Evolutionary conservation across 2,329 filamentous ascomycete genomes (phyloP).

Genomic region (Pyrenochaeta sp.): DNA sequence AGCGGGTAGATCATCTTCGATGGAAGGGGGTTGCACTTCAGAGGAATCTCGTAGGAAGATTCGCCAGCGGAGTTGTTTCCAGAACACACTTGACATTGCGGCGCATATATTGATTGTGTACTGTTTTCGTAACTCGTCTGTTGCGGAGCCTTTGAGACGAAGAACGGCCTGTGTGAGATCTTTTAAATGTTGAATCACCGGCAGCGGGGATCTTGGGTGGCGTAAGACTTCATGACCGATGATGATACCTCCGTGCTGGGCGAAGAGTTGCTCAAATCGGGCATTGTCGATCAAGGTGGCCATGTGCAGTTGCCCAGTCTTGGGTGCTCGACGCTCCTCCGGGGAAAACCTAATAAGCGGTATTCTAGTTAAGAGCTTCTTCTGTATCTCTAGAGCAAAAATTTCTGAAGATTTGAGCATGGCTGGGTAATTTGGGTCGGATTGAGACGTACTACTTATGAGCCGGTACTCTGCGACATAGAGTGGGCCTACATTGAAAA

Average conservation of each 20-base stretch:
- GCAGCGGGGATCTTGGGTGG: not conserved
- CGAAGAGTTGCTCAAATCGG: constrained; percentile 8
- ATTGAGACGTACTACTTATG: constrained; percentile 4
- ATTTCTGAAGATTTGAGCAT: not conserved
- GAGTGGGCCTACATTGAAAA: constrained; percentile 1
- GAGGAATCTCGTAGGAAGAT: not conserved
- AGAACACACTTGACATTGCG: constrained; percentile 3
- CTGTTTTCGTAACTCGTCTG: not conserved
- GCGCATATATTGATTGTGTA: constrained; percentile 6
- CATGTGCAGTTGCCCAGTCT: not conserved
- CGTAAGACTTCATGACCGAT: constrained; percentile 2
- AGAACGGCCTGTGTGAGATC: not conserved
- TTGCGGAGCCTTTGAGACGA: not conserved
- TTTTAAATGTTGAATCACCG: not conserved
- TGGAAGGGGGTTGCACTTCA: not conserved
- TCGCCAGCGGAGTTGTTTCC: constrained; percentile 1
- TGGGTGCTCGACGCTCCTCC: not conserved
- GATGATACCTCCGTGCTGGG: constrained; percentile 4
- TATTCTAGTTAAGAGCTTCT: constrained; percentile 2
- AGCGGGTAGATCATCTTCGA: constrained; percentile 1
- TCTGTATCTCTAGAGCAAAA: constrained; percentile 8
- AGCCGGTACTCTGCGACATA: constrained; percentile 4
- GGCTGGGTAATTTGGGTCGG: not conserved
- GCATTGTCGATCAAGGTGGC: not conserved
- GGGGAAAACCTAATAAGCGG: constrained; percentile 2